These are phyloP conservation scores for Juglanconis sp. DNA, from an alignment of 2,329 filamentous ascomycete species.

Conservation along the genomic window DNA sequence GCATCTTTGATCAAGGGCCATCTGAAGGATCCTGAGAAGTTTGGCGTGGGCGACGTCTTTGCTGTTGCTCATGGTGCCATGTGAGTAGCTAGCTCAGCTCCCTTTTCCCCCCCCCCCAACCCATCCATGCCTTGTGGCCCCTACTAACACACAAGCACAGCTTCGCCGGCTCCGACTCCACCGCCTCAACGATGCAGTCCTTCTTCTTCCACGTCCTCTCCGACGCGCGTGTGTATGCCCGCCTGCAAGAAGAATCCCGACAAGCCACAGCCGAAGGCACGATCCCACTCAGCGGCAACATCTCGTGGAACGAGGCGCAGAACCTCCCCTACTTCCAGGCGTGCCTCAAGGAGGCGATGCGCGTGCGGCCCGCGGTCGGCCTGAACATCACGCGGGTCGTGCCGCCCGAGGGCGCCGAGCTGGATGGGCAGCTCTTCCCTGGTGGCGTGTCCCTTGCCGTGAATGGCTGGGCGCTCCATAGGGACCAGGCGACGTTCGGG, in stretches of 20 bases:
- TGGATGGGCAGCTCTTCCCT: slow-evolving; percentile 49
- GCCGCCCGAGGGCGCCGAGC: slow-evolving; percentile 47
- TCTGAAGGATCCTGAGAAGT: slow-evolving; percentile 44
- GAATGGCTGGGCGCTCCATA: slow-evolving; percentile 53
- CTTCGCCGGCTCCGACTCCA: slow-evolving; percentile 60
- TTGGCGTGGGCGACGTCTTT: slow-evolving; percentile 52
- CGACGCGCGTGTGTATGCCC: slow-evolving; percentile 37
- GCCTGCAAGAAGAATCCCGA: slow-evolving; percentile 42
- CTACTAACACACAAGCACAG: slow-evolving; percentile 26
- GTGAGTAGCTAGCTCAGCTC: slow-evolving; percentile 30
- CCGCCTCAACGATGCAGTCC: slow-evolving; percentile 56
- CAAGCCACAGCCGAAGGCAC: slow-evolving; percentile 33
- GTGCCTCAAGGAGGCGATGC: slow-evolving; percentile 54
- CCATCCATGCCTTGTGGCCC: too few species aligned
- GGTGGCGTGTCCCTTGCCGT: slow-evolving; percentile 51
- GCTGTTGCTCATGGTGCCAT: slow-evolving; percentile 56
- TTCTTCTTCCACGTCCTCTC: slow-evolving; percentile 51
- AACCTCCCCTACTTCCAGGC: slow-evolving; percentile 53
- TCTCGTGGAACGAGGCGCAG: slow-evolving; percentile 47
- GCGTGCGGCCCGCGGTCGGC: slow-evolving; percentile 52
- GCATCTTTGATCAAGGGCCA: slow-evolving; percentile 51
- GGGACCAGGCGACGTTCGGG: slow-evolving; percentile 47
- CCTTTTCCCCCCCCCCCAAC: background rate
- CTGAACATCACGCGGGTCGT: slow-evolving; percentile 51
- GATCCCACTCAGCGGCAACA: slow-evolving; percentile 38